A percentile compares a stretch with the other conserved stretches of the same genome.
These are phyloP conservation scores for Heterobasidion parviporum DNA, from an alignment of 1,284 basidiomycete species.

Conservation along the genomic window DNA sequence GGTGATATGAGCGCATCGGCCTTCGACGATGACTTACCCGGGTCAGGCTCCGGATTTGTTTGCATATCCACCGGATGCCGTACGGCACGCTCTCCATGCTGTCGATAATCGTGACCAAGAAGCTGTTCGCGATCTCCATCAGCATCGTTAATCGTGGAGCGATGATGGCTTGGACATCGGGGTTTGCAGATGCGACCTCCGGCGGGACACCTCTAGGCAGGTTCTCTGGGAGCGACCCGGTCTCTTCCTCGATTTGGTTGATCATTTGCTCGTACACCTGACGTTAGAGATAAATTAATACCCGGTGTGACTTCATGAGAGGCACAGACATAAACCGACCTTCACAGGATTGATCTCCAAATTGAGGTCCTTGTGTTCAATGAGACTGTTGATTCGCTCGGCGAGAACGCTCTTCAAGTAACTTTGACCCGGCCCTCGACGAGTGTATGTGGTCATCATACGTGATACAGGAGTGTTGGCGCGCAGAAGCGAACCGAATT, in stretches of 20 bases:
- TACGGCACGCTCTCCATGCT: slow-evolving; percentile 97
- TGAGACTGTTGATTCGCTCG: slow-evolving; percentile 95
- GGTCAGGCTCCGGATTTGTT: slow-evolving; percentile 95
- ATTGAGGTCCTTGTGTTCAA: slow-evolving; percentile 97
- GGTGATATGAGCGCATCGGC: not conserved
- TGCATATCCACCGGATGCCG: slow-evolving; percentile 99
- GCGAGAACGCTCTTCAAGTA: slow-evolving; percentile 96
- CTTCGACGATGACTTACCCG: slow-evolving; percentile 46
- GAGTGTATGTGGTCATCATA: slow-evolving; percentile 99
- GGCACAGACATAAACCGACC: slow-evolving; percentile 34
- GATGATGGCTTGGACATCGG: slow-evolving; percentile 96
- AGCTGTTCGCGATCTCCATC: slow-evolving; percentile 98
- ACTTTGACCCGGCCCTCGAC: slow-evolving; percentile 94
- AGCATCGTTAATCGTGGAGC: slow-evolving; percentile 94
- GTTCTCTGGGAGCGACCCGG: slow-evolving; percentile 82
- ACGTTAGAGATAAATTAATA: not conserved
- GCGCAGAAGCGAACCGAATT: slow-evolving; percentile 93
- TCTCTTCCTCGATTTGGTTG: slow-evolving; percentile 95
- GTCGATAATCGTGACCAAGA: slow-evolving; percentile 96
- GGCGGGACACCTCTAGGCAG: slow-evolving; percentile 89
- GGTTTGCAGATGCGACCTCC: slow-evolving; percentile 88
- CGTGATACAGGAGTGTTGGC: slow-evolving; percentile 98
- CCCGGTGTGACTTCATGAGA: not conserved
- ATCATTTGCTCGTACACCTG: slow-evolving; percentile 98
- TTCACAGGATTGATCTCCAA: slow-evolving; percentile 98